Evolutionary conservation across 768 basidiomycete genomes (phyloP), one percentile per base, ranked within the genome.

Genomic region (Mycena rosella): DNA sequence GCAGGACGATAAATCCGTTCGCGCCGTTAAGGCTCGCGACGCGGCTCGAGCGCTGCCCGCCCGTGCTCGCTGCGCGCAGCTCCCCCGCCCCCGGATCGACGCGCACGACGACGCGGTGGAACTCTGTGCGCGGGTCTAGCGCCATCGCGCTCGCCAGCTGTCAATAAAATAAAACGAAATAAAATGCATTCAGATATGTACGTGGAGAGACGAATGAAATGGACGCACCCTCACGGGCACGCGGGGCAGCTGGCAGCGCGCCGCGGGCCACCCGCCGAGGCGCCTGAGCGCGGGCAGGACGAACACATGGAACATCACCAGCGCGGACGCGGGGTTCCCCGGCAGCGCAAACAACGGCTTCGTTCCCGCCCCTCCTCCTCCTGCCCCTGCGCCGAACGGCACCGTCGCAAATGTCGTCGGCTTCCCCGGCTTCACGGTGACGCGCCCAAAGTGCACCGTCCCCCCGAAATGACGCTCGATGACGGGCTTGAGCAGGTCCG

Each of bases 351-450:
- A 96, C 14, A 94, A 73, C 6, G 90, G 89, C 71, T 91, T 94
- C 32, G 76, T 74, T 11, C 65, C 73, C 8, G 74, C 74, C n/a
- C 75, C 73, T 18, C 38, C 14, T 5, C 38, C 38, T 13, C 14
- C 5, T 76, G 72, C 10, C 79, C n/a, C n/a, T n/a, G n/a, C n/a
- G n/a, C n/a, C n/a, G n/a, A n/a, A 74, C 0, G 92, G 91, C 27
- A 96, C 84, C 15, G 88, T 92, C 0, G 95, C 95, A 69, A 96
- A 96, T 7, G 95, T 95, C 3, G 95, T 97, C 5, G 95, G 95
- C 74, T 96, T 96, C 9, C 94, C 95, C 0, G 89, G 89, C 73
- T 94, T 94, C 74, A 95, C 87, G 26, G 88, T 87, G 56, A 96
- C 93, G 10, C 95, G 86, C 2, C 95, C 95, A 75, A 97, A 96